Evolutionary conservation across 108 stramenopile genomes (phyloP).

Genomic region (Aurantiochytrium sp.): DNA sequence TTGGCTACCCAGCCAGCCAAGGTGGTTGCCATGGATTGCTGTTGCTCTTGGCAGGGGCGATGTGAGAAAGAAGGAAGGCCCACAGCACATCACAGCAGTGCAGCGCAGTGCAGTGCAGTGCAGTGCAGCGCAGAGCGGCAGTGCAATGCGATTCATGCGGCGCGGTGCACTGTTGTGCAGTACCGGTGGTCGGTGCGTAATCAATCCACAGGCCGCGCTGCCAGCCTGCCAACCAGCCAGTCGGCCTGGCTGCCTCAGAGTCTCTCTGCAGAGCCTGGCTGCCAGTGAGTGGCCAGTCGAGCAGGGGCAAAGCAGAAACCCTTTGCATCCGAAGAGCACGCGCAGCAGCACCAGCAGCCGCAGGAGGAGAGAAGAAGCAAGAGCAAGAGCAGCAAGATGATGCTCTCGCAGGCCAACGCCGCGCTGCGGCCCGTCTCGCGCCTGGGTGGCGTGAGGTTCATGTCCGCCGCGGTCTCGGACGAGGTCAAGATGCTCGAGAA

Average conservation of each 20-base stretch:
- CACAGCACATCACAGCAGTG: neutral
- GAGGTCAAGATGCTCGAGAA: conserved; percentile 20
- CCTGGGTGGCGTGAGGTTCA: neutral
- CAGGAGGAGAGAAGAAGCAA: too few relatives aligned
- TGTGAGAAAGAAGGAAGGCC: neutral
- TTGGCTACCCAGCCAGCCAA: neutral
- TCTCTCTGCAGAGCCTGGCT: neutral
- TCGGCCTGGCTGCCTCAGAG: neutral
- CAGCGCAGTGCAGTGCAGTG: neutral
- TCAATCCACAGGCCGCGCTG: neutral
- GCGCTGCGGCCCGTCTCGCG: neutral
- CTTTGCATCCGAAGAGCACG: too few relatives aligned
- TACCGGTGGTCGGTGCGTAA: too few relatives aligned
- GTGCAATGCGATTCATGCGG: too few relatives aligned
- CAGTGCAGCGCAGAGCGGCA: too few relatives aligned
- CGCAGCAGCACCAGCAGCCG: too few relatives aligned
- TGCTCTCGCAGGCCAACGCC: neutral
- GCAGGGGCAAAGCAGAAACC: too few relatives aligned
- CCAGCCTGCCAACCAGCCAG: neutral
- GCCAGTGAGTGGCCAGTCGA: too few relatives aligned
- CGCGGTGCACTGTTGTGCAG: too few relatives aligned
- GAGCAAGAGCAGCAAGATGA: too few relatives aligned
- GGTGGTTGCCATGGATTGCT: neutral
- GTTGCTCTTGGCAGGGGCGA: neutral
- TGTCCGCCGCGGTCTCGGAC: neutral